Percentiles rank a stretch among this genome's conserved stretches.
phyloP scores from a whole-genome alignment of 108 stramenopile genomes.

The Craspedostauros australis region DNA sequence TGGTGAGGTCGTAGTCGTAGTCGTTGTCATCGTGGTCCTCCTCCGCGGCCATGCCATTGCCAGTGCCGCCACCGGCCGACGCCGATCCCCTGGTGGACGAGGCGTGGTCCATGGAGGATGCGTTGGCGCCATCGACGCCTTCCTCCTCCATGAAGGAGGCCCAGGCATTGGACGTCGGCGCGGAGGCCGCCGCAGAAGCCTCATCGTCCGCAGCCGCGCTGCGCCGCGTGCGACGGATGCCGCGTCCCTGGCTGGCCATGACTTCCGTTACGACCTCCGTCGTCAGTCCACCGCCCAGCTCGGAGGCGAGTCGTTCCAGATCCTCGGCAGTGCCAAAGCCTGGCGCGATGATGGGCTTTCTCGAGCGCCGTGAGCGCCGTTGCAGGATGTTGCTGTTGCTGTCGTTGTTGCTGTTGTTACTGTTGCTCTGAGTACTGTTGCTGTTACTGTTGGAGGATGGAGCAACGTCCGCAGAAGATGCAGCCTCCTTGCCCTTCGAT shows the following conservation, averaged over 20 bases:
- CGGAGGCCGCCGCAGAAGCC: constrained; percentile 22
- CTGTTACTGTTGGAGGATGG: no score
- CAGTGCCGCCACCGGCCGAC: constrained; percentile 4
- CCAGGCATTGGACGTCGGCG: constrained; percentile 65
- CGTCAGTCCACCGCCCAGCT: constrained; percentile 40
- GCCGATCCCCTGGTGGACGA: no score
- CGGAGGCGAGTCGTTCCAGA: constrained; percentile 22
- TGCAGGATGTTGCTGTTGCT: no score
- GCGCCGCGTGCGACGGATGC: constrained; percentile 26
- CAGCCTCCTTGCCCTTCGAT: no score
- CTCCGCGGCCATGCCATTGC: background rate
- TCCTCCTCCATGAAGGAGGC: constrained; percentile 81
- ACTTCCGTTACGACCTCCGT: constrained; percentile 52
- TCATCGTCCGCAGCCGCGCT: constrained; percentile 5
- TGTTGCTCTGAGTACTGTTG: no score
- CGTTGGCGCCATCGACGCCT: constrained; percentile 17
- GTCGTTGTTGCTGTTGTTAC: no score
- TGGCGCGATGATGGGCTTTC: constrained; percentile 45
- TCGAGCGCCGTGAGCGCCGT: no score
- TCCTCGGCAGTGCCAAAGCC: constrained; percentile 49
- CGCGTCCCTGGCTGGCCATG: constrained; percentile 68
- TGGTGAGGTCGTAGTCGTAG: constrained; percentile 24
- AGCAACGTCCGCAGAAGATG: no score
- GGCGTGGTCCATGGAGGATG: background rate
- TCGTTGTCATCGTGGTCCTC: constrained; percentile 9